phyloP scores from a whole-genome alignment of 2,329 filamentous ascomycete genomes.

The Zalaria sp. region DNA sequence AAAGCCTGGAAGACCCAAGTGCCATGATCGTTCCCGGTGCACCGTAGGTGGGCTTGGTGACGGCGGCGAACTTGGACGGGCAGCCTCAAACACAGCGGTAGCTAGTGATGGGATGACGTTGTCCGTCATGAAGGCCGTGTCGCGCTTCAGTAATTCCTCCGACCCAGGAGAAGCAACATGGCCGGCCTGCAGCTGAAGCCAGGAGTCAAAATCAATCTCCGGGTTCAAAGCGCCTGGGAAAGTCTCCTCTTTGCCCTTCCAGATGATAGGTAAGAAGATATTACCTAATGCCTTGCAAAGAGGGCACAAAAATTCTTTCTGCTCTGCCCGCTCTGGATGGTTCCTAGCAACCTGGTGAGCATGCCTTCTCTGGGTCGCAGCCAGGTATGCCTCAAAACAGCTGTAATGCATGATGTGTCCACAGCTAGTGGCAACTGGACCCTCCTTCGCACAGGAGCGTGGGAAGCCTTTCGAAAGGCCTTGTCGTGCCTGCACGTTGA shows the following conservation, averaged over 20 bases:
- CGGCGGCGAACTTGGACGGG: no score
- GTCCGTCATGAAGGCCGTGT: not conserved
- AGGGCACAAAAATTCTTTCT: slow-evolving; percentile 89
- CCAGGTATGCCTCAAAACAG: slow-evolving; percentile 86
- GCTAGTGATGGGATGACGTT: not conserved
- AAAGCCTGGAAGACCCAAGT: no score
- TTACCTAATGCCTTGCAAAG: slow-evolving; percentile 95
- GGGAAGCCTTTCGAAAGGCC: slow-evolving; percentile 84
- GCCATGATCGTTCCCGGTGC: no score
- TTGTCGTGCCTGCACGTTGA: slow-evolving; percentile 61
- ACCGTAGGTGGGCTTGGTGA: no score
- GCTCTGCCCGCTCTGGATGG: slow-evolving; percentile 67
- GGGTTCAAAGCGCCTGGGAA: slow-evolving; percentile 55
- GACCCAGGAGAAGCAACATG: not conserved
- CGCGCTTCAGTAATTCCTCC: not conserved
- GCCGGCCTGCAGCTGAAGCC: slow-evolving; percentile 32
- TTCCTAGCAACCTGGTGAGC: slow-evolving; percentile 85
- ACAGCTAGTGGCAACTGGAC: slow-evolving; percentile 79
- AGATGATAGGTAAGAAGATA: slow-evolving; percentile 84
- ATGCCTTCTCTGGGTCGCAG: slow-evolving; percentile 72
- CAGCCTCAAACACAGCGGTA: not conserved
- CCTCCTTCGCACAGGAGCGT: slow-evolving; percentile 44
- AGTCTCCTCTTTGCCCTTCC: slow-evolving; percentile 80
- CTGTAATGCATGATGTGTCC: slow-evolving; percentile 97
- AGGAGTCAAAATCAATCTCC: slow-evolving; percentile 49